Conservation (phyloP, 148 eudicot genomes). For the Limonium bicolor region DNA sequence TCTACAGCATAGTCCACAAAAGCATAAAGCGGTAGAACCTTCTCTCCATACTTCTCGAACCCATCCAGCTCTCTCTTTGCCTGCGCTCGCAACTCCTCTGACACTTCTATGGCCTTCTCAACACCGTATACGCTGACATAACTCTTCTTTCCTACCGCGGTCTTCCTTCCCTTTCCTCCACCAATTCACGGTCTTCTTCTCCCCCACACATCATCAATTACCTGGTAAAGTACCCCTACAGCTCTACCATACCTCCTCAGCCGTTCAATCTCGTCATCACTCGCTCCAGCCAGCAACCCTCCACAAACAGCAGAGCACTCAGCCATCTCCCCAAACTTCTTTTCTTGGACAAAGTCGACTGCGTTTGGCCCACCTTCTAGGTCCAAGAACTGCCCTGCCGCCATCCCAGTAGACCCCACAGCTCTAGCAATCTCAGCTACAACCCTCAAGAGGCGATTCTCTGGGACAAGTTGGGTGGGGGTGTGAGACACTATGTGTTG, state of each 20-base stretch:
- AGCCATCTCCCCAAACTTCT: conserved; percentile 83
- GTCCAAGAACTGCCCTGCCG: conserved; percentile 77
- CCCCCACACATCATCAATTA: conserved; percentile 54
- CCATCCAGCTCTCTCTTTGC: conserved; percentile 71
- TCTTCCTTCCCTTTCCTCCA: conserved; percentile 15
- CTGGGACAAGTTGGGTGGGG: conserved; percentile 52
- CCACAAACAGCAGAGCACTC: conserved; percentile 94
- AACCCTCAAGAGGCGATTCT: conserved; percentile 47
- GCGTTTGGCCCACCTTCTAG: conserved; percentile 65
- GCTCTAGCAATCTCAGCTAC: conserved; percentile 71
- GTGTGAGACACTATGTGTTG: conserved; percentile 79
- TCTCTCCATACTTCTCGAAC: conserved; percentile 61
- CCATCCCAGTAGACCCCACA: conserved; percentile 97
- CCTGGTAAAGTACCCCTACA: conserved; percentile 76
- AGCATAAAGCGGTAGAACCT: conserved; percentile 56
- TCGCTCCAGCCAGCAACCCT: conserved; percentile 66
- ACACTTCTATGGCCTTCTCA: conserved; percentile 74
- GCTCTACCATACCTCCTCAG: conserved; percentile 72
- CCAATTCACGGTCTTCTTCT: conserved; percentile 16
- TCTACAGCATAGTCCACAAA: conserved; percentile 91
- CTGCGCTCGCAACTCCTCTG: conserved; percentile 51
- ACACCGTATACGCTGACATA: conserved; percentile 75
- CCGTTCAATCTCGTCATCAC: conserved; percentile 56
- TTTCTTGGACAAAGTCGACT: conserved; percentile 62
- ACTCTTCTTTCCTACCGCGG: too few species aligned